phyloP scores from a whole-genome alignment of 1,284 basidiomycete species.

The Laetiporus sulphureus region DNA sequence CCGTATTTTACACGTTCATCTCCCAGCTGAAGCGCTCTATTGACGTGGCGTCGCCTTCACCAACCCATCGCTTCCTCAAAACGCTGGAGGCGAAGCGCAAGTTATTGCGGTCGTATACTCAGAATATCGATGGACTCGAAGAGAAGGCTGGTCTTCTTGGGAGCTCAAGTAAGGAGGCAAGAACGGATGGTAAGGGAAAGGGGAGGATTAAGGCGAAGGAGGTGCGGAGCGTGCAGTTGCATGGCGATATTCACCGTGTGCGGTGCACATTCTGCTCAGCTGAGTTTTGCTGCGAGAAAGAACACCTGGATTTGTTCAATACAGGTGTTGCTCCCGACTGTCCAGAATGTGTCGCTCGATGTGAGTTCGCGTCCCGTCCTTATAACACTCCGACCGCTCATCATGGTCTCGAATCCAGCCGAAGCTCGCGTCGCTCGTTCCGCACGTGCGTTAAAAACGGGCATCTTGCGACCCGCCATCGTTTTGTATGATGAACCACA shows the following conservation, averaged over 20 bases:
- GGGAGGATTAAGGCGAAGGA: constrained; percentile 57
- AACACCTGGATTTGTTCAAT: constrained; percentile 58
- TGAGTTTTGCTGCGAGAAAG: constrained; percentile 60
- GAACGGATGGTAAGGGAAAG: constrained; percentile 52
- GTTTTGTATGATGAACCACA: constrained; percentile 89
- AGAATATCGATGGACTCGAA: constrained; percentile 94
- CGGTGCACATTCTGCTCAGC: constrained; percentile 79
- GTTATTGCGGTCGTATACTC: constrained; percentile 86
- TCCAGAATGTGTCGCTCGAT: constrained; percentile 72
- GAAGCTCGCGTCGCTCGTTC: constrained; percentile 73
- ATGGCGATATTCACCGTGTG: constrained; percentile 86
- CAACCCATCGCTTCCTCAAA: constrained; percentile 86
- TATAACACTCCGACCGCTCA: constrained; percentile 10
- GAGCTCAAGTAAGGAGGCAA: constrained; percentile 49
- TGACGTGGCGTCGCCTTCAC: constrained; percentile 73
- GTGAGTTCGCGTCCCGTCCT: constrained; percentile 41
- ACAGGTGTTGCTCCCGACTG: constrained; percentile 73
- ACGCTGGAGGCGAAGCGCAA: constrained; percentile 81
- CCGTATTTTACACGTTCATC: constrained; percentile 93
- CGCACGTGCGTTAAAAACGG: constrained; percentile 71
- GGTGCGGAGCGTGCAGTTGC: constrained; percentile 84
- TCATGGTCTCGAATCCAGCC: constrained; percentile 39
- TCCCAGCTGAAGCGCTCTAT: constrained; percentile 83
- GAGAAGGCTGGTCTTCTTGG: constrained; percentile 71
- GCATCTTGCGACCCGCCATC: constrained; percentile 80